Evolutionary conservation across 1,284 basidiomycete species (phyloP).

Genomic region (Porphyrellus sp.): DNA sequence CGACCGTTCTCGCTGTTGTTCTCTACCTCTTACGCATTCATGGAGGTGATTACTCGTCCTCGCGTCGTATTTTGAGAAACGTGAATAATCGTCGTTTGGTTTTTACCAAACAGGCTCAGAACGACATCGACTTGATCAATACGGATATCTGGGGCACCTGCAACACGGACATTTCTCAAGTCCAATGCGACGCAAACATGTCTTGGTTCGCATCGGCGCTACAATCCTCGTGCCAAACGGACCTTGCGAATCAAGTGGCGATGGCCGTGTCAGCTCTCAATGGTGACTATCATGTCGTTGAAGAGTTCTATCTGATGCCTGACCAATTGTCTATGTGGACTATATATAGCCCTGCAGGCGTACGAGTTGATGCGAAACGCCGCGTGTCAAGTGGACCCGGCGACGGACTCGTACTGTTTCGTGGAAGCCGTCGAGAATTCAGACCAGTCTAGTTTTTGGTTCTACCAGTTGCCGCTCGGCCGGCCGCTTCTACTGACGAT

Average conservation of each 20-base stretch:
- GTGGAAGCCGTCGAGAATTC: conserved; percentile 52
- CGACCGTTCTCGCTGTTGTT: conserved; percentile 73
- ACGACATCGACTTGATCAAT: conserved; percentile 63
- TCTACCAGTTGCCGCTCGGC: conserved; percentile 63
- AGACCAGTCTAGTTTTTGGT: conserved; percentile 61
- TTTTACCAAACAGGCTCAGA: conserved; percentile 50
- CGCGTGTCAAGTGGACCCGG: conserved; percentile 54
- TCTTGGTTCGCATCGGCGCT: conserved; percentile 53
- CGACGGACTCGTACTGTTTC: conserved; percentile 66
- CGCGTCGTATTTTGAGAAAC: neutral
- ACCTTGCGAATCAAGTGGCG: conserved; percentile 50
- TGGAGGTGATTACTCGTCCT: conserved; percentile 43
- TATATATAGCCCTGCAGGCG: conserved; percentile 48
- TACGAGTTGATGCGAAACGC: conserved; percentile 56
- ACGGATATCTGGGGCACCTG: conserved; percentile 73
- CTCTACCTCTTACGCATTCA: conserved; percentile 55
- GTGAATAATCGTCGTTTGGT: conserved; percentile 6
- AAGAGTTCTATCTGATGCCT: neutral
- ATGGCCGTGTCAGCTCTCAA: conserved; percentile 50
- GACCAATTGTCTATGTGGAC: neutral
- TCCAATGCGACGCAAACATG: conserved; percentile 61
- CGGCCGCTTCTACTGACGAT: conserved; percentile 43
- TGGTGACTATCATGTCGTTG: conserved; percentile 37
- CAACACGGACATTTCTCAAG: conserved; percentile 50
- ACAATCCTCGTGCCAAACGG: conserved; percentile 47